These are phyloP conservation scores for Platismatia glauca DNA, from an alignment of 495 filamentous ascomycete genomes.

Conservation along the genomic window DNA sequence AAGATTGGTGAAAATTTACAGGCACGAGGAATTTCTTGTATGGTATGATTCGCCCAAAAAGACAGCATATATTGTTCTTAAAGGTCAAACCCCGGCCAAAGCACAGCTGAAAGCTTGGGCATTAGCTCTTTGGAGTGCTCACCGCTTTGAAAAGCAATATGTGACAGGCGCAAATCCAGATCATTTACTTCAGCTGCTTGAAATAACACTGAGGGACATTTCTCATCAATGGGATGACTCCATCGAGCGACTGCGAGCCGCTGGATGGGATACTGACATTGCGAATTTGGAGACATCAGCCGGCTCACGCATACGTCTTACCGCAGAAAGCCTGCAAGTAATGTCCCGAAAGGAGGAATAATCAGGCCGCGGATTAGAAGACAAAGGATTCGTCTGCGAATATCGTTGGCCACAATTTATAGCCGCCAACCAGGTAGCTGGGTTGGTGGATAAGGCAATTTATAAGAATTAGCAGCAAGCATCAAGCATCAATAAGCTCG, in stretches of 20 bases:
- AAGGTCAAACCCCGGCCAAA: slow-evolving; percentile 41
- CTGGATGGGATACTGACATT: slow-evolving; percentile 53
- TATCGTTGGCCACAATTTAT: background rate
- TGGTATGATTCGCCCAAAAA: slow-evolving; percentile 32
- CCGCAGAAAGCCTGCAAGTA: slow-evolving; percentile 4
- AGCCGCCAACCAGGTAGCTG: slow-evolving; percentile 1
- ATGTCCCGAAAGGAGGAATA: slow-evolving; percentile 2
- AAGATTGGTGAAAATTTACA: slow-evolving; percentile 43
- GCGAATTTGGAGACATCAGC: slow-evolving; percentile 50
- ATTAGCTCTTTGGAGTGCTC: slow-evolving; percentile 57
- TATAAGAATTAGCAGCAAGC: too few relatives aligned
- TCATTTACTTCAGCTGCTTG: slow-evolving; percentile 23
- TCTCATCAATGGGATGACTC: slow-evolving; percentile 35
- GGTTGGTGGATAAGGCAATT: background rate
- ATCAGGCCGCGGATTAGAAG: slow-evolving; percentile 1
- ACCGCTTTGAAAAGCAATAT: slow-evolving; percentile 22
- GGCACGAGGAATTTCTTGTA: slow-evolving; percentile 45
- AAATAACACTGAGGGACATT: slow-evolving; percentile 32
- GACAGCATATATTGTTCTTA: slow-evolving; percentile 53
- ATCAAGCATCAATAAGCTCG: background rate
- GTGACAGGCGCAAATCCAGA: slow-evolving; percentile 21
- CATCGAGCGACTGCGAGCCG: slow-evolving; percentile 32
- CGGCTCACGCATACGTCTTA: slow-evolving; percentile 19
- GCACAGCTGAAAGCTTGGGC: slow-evolving; percentile 63
- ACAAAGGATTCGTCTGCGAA: background rate